phyloP scores from a whole-genome alignment of 768 basidiomycete species.

The Serendipita vermifera region DNA sequence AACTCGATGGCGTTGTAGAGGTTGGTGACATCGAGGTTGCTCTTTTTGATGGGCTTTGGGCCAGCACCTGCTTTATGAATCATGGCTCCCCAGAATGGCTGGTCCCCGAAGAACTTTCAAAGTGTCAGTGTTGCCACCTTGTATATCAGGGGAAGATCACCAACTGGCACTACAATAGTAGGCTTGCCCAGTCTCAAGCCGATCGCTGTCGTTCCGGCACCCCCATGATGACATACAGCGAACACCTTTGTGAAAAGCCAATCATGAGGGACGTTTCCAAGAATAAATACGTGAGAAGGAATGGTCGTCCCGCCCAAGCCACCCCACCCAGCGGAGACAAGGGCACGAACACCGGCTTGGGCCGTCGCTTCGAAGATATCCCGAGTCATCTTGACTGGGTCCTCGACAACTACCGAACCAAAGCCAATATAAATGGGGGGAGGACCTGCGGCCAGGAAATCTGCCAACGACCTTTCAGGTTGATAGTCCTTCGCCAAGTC shows the following conservation, averaged over 20 bases:
- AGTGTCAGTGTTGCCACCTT: constrained; percentile 19
- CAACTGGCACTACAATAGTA: constrained; percentile 51
- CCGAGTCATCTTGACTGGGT: constrained; percentile 42
- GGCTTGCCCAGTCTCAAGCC: constrained; percentile 47
- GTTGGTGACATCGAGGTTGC: constrained; percentile 34
- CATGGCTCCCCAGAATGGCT: constrained; percentile 39
- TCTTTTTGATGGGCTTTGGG: constrained; percentile 45
- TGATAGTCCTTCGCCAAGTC: constrained; percentile 37
- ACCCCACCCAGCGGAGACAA: constrained; percentile 57
- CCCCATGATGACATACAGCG: constrained; percentile 52
- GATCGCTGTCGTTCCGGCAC: constrained; percentile 53
- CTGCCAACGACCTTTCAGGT: constrained; percentile 34
- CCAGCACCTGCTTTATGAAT: constrained; percentile 49
- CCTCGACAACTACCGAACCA: constrained; percentile 47
- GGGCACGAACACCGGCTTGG: constrained; percentile 42
- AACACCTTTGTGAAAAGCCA: constrained; percentile 51
- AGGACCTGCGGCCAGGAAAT: constrained; percentile 37
- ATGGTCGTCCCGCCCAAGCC: constrained; percentile 40
- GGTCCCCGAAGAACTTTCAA: constrained; percentile 17
- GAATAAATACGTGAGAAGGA: constrained; percentile 44
- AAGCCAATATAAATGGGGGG: constrained; percentile 55
- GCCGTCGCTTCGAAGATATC: constrained; percentile 44
- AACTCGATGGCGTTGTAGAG: constrained; percentile 42
- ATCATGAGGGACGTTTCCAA: constrained; percentile 56
- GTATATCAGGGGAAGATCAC: constrained; percentile 50